Conservation (phyloP, 345 rosid species). For the Atalantia buxifolia region DNA sequence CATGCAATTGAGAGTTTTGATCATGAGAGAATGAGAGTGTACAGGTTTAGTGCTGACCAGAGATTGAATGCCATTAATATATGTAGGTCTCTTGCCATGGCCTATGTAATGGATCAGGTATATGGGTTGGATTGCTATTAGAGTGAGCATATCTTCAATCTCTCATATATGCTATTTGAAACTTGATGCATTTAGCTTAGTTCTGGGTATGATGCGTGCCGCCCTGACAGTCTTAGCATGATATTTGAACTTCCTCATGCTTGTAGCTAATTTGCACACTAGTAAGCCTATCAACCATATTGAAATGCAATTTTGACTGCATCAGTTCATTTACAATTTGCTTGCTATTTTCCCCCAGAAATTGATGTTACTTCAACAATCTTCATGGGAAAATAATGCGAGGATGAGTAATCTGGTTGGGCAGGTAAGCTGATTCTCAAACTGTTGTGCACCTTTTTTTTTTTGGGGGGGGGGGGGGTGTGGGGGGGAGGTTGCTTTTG, state of each 20-base stretch:
- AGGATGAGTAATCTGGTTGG: conserved; percentile 86
- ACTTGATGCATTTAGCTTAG: neutral
- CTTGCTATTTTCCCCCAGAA: conserved; percentile 38
- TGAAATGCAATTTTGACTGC: neutral
- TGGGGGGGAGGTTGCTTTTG: neutral
- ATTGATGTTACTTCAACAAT: conserved; percentile 76
- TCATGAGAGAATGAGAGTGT: conserved; percentile 23
- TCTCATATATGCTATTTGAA: neutral
- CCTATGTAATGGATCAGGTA: conserved; percentile 97
- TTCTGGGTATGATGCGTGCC: neutral
- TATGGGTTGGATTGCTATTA: neutral
- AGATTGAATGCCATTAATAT: conserved; percentile 71
- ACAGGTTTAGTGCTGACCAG: conserved; percentile 55
- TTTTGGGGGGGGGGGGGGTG: too few species aligned
- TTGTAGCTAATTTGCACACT: neutral
- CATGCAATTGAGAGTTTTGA: conserved; percentile 32
- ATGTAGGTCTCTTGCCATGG: conserved; percentile 75
- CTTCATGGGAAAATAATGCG: conserved; percentile 88
- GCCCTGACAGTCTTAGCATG: neutral
- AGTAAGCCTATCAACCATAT: neutral
- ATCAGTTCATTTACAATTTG: neutral
- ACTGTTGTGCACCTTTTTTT: neutral
- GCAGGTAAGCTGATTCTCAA: conserved; percentile 49
- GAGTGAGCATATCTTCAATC: neutral
- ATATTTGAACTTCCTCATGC: neutral